Conservation (phyloP, 768 basidiomycete genomes). For the Amanita pseudoporphyria region DNA sequence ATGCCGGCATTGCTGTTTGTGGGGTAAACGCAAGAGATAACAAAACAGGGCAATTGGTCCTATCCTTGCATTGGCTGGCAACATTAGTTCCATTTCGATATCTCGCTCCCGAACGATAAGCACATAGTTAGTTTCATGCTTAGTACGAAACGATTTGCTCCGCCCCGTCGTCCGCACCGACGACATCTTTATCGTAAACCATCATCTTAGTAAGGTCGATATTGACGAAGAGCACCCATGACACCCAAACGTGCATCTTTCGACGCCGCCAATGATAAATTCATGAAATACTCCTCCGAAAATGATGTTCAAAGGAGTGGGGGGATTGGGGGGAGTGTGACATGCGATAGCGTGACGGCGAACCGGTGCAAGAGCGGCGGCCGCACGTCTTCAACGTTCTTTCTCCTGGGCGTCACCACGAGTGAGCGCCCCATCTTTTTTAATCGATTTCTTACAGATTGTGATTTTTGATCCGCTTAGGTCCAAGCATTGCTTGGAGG, state of each 20-base stretch:
- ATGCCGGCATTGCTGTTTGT: slow-evolving; percentile 5
- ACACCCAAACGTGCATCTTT: too few relatives aligned
- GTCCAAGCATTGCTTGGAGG: background rate
- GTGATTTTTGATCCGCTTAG: background rate
- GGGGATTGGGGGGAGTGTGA: background rate
- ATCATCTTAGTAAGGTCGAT: background rate
- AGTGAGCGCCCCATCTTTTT: background rate
- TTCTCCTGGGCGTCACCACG: background rate
- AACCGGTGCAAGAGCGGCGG: slow-evolving; percentile 1
- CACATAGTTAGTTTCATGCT: background rate
- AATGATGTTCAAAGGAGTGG: background rate
- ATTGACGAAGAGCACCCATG: too few relatives aligned
- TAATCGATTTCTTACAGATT: background rate
- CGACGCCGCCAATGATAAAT: too few relatives aligned
- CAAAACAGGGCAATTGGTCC: background rate
- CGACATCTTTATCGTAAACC: background rate
- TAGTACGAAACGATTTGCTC: background rate
- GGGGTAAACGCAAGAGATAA: background rate
- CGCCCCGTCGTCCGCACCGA: background rate
- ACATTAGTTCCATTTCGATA: background rate
- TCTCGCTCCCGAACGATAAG: background rate
- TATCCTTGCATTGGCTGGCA: background rate
- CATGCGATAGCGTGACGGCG: background rate
- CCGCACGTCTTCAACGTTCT: slow-evolving; percentile 5
- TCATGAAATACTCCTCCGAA: too few relatives aligned